phyloP scores from a whole-genome alignment of 2,329 filamentous ascomycete species.

The Chaetomium sp. region DNA sequence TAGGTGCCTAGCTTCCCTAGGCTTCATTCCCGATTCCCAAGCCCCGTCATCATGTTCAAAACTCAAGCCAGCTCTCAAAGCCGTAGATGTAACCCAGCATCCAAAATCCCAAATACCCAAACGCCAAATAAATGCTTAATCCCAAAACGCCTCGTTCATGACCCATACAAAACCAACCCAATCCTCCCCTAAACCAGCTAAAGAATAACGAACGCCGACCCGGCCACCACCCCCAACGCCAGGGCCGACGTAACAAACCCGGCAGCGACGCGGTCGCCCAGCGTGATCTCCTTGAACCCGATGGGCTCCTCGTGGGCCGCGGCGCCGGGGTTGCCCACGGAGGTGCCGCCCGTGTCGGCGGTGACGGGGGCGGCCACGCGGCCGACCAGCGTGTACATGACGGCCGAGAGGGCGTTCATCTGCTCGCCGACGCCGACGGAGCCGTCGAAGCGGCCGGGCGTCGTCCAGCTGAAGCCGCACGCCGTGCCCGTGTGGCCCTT shows the following conservation, averaged over 20 bases:
- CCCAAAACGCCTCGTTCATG: slow-evolving; percentile 7
- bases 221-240: slow-evolving; percentile 51
- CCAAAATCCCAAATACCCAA: slow-evolving; percentile 2
- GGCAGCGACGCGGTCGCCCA: slow-evolving; percentile 56
- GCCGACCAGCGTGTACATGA: slow-evolving; percentile 61
- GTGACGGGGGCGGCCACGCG: slow-evolving; percentile 51
- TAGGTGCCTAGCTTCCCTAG: not conserved
- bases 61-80: slow-evolving; percentile 17
- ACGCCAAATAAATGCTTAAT: slow-evolving; percentile 6
- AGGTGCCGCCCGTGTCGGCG: slow-evolving; percentile 60
- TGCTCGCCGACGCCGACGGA: slow-evolving; percentile 66
- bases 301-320: slow-evolving; percentile 42
- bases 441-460: slow-evolving; percentile 56
- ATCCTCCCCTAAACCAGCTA: slow-evolving; percentile 6
- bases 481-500: slow-evolving; percentile 59
- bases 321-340: slow-evolving; percentile 52
- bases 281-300: slow-evolving; percentile 45
- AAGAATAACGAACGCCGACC: slow-evolving; percentile 53
- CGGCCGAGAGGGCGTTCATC: slow-evolving; percentile 66
- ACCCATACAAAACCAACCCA: not conserved
- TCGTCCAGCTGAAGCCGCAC: slow-evolving; percentile 69
- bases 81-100: not conserved
- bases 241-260: slow-evolving; percentile 58
- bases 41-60: not conserved
- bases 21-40: not conserved